phyloP scores from a whole-genome alignment of 805 yeast genomes.

The Nakazawaea molendinolei region DNA sequence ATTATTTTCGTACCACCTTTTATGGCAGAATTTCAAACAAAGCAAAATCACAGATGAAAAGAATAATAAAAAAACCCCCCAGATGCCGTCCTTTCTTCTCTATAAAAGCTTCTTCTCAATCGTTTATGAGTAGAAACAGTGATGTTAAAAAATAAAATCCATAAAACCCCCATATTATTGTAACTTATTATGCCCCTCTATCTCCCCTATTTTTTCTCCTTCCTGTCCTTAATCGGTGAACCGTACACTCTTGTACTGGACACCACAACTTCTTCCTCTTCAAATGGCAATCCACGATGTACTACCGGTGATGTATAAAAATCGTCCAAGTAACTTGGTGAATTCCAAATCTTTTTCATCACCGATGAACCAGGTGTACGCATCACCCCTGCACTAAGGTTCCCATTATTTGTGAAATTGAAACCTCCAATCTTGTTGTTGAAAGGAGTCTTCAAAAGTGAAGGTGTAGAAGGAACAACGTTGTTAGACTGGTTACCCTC shows the following conservation, averaged over 20 bases:
- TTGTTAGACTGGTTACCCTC: too few relatives aligned
- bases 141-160: neutral
- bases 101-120: too few relatives aligned
- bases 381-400: conserved; percentile 18
- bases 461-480: conserved; percentile 10
- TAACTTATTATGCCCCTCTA: too few relatives aligned
- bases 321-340: conserved; percentile 62
- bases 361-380: conserved; percentile 25
- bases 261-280: conserved; percentile 10
- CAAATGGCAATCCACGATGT: conserved; percentile 4
- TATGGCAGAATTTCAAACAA: too few relatives aligned
- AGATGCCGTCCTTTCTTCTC: too few relatives aligned
- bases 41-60: too few relatives aligned
- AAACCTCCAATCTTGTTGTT: too few relatives aligned
- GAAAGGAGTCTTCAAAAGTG: conserved; percentile 25
- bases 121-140: too few relatives aligned
- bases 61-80: too few relatives aligned
- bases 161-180: neutral
- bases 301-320: conserved; percentile 47
- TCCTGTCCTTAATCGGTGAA: conserved; percentile 8
- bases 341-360: conserved; percentile 51
- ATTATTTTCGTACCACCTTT: too few relatives aligned
- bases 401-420: too few relatives aligned
- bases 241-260: conserved; percentile 8
- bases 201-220: too few relatives aligned